phyloP scores from a whole-genome alignment of 148 eudicot species.

The Persicaria tinctoria region DNA sequence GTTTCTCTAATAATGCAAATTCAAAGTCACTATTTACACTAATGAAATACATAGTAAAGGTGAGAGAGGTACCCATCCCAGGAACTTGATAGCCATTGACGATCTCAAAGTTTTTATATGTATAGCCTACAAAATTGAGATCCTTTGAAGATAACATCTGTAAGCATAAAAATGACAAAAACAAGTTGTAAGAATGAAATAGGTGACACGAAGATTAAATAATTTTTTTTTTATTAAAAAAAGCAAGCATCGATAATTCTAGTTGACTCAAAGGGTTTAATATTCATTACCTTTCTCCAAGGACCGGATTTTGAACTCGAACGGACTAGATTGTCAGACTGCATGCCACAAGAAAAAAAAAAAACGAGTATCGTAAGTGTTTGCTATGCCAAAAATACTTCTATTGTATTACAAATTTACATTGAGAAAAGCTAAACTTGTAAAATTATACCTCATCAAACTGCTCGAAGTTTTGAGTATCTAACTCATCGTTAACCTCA shows the following conservation, averaged over 20 bases:
- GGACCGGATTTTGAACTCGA: slow-evolving; percentile 8
- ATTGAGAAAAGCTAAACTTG: background rate
- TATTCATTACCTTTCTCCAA: slow-evolving; percentile 8
- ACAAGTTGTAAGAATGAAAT: background rate
- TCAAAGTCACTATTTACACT: background rate
- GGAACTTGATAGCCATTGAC: slow-evolving; percentile 94
- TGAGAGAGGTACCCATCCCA: slow-evolving; percentile 60
- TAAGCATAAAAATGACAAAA: background rate
- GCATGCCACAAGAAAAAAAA: background rate
- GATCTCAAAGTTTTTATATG: slow-evolving; percentile 91
- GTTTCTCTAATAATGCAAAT: background rate
- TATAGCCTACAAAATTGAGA: slow-evolving; percentile 87
- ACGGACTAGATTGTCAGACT: background rate
- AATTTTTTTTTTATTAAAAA: background rate
- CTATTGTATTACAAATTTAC: no score
- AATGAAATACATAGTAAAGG: background rate
- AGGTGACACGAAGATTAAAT: background rate
- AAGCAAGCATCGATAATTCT: background rate
- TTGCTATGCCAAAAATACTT: background rate
- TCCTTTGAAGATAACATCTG: slow-evolving; percentile 93
- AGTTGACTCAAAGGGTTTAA: background rate
- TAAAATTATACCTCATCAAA: slow-evolving; percentile 29
- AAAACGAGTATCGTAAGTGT: background rate
- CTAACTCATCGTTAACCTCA: slow-evolving; percentile 35
- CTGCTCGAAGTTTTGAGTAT: slow-evolving; percentile 36